Evolutionary conservation across 768 basidiomycete genomes (phyloP).

Genomic region (Mycena sanguinolenta): DNA sequence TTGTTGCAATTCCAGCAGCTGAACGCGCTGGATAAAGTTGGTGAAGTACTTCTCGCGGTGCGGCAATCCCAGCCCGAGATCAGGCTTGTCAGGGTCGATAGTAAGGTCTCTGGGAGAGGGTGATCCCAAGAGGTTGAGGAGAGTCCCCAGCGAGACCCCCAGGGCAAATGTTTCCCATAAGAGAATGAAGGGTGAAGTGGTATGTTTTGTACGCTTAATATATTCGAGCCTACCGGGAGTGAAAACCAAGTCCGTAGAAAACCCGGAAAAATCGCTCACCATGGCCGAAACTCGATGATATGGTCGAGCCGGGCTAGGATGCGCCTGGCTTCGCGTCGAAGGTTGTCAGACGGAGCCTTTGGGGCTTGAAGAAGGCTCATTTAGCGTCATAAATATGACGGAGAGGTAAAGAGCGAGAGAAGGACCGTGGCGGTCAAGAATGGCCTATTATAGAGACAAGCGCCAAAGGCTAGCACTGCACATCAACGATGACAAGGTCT

Average conservation of each 20-base stretch:
- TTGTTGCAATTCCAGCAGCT: conserved; percentile 50
- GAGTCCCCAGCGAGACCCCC: conserved; percentile 51
- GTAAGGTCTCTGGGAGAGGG: conserved; percentile 48
- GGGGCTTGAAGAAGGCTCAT: conserved; percentile 47
- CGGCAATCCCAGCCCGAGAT: conserved; percentile 46
- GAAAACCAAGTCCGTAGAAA: not conserved
- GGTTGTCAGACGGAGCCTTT: conserved; percentile 52
- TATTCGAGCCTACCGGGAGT: conserved; percentile 41
- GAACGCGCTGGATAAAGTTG: conserved; percentile 52
- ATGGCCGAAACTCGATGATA: conserved; percentile 53
- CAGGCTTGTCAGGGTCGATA: conserved; percentile 44
- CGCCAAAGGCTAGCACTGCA: not conserved
- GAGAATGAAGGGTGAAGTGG: conserved; percentile 45
- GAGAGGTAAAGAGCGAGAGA: conserved; percentile 30
- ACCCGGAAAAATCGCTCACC: conserved; percentile 20
- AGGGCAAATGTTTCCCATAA: conserved; percentile 55
- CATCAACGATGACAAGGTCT: conserved; percentile 25
- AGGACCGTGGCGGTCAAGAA: conserved; percentile 34
- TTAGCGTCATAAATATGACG: conserved; percentile 35
- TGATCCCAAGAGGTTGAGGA: conserved; percentile 54
- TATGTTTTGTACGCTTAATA: conserved; percentile 41
- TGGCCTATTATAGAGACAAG: conserved; percentile 18
- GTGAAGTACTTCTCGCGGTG: conserved; percentile 47
- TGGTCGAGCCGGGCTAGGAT: conserved; percentile 54
- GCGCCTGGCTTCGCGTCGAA: conserved; percentile 52